Conservation (phyloP, 2,329 filamentous ascomycete genomes). For the Xylogone sp. region DNA sequence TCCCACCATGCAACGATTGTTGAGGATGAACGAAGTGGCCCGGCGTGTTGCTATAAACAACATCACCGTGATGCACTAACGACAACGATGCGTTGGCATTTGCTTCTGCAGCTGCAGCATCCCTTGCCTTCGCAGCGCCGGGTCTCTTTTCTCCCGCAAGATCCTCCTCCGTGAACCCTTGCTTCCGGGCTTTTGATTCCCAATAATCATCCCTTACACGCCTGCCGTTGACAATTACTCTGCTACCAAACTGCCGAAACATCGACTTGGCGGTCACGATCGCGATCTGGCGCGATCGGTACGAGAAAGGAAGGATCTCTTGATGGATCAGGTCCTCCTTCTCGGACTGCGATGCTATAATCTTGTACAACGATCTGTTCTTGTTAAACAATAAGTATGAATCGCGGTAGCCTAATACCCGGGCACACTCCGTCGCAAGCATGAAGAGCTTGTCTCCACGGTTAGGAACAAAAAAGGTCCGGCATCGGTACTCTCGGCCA, state of each 20-base stretch:
- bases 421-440: conserved; percentile 95
- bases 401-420: conserved; percentile 89
- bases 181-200: conserved; percentile 95
- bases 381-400: conserved; percentile 99
- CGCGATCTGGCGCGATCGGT: conserved; percentile 95
- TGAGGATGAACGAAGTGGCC: conserved; percentile 58
- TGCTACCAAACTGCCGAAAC: conserved; percentile 97
- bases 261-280: conserved; percentile 97
- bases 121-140: conserved; percentile 82
- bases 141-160: conserved; percentile 93
- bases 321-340: conserved; percentile 95
- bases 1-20: conserved; percentile 68
- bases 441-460: conserved; percentile 95
- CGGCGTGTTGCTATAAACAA: conserved; percentile 78
- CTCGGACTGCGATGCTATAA: conserved; percentile 91
- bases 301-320: conserved; percentile 95
- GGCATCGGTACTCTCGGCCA: conserved; percentile 82
- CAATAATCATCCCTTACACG: conserved; percentile 97
- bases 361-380: conserved; percentile 94
- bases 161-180: conserved; percentile 97
- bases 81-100: conserved; percentile 51
- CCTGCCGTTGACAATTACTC: conserved; percentile 84
- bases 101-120: conserved; percentile 68
- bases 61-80: conserved; percentile 72
- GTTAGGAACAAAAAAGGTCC: conserved; percentile 89